Evolutionary conservation across 306 rosid genomes (phyloP).

Genomic region (Ochetophila trinervis): DNA sequence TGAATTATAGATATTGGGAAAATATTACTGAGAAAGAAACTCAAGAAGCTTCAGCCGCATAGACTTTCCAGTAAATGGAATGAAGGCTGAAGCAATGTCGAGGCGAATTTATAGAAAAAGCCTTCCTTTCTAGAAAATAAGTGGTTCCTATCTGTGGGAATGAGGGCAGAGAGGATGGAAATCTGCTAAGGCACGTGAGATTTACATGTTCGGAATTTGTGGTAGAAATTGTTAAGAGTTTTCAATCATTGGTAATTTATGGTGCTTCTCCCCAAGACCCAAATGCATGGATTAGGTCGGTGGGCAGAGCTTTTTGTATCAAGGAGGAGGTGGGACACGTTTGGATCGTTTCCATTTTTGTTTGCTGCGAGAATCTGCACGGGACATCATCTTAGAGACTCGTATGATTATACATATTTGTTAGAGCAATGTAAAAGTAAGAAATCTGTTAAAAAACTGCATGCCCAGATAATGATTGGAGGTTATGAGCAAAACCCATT

Average conservation of each 20-base stretch:
- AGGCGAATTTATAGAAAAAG: no score
- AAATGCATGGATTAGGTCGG: slow-evolving; percentile 35
- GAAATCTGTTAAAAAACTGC: slow-evolving; percentile 33
- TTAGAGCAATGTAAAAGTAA: slow-evolving; percentile 43
- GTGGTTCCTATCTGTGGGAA: no score
- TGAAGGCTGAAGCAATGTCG: no score
- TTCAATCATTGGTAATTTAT: background rate
- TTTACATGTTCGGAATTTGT: no score
- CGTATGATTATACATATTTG: slow-evolving; percentile 35
- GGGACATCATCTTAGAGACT: slow-evolving; percentile 27
- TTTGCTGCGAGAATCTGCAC: background rate
- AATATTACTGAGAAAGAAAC: no score
- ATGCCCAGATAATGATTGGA: slow-evolving; percentile 54
- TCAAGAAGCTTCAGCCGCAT: no score
- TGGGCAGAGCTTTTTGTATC: slow-evolving; percentile 22
- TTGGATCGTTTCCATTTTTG: slow-evolving; percentile 14
- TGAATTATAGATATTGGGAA: no score
- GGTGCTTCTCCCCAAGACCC: slow-evolving; percentile 5
- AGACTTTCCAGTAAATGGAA: no score
- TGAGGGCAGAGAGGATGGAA: no score
- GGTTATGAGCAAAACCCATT: slow-evolving; percentile 57
- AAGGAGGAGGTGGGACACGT: slow-evolving; percentile 9
- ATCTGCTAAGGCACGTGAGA: no score
- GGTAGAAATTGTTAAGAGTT: no score
- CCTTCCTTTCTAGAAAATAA: no score